Base-by-base conservation (phyloP, 306 rosid genomes). In the Quercus berberidifolia region DNA sequence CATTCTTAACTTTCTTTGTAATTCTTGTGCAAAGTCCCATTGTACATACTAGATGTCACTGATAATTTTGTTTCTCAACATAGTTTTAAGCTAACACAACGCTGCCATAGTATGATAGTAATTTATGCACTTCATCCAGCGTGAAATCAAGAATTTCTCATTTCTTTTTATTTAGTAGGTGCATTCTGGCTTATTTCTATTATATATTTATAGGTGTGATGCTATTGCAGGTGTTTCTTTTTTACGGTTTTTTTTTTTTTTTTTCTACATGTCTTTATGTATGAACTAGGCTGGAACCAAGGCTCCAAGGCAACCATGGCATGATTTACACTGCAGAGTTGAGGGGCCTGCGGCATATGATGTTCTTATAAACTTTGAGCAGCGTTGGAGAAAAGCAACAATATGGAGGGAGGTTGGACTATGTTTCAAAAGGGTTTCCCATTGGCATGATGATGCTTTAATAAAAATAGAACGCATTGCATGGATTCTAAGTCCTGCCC, bases 341-440 rank as follows among this genome's bases (percentile, higher is more conserved):
- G 98, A 96, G 14, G 99, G 98, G 69, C 97, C 93, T 75, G 97
- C 98, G 74, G 99, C 99, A 35, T 96, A 93, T 63, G 99, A 96
- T 85, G 82, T 93, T 88, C 96, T 96, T 76, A 81, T 91, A 78
- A 93, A 96, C 87, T 96, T 96, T 78, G 99, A 96, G 83, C 96
- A 93, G 83, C 96, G 98, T 38, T 96, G 98, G 99, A 91, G 75
- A 82, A 91, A 74, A 89, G 82, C 97, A 46, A 93, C 92, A 14
- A 83, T 71, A 80, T 91, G 99, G 97, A 91, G 54, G 72, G 96
- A 93, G 89, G 83, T 93, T 60, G 89, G 92, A 75, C 71, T 93
- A 65, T 74, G 84, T 69, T 78, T 90, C 52, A 90, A 78, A 85
- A 83, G 68, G 74, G 78, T 80, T 74, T 83, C 93, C 51, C 91